Conservation (phyloP, 345 rosid species). For the Viola odorata region DNA sequence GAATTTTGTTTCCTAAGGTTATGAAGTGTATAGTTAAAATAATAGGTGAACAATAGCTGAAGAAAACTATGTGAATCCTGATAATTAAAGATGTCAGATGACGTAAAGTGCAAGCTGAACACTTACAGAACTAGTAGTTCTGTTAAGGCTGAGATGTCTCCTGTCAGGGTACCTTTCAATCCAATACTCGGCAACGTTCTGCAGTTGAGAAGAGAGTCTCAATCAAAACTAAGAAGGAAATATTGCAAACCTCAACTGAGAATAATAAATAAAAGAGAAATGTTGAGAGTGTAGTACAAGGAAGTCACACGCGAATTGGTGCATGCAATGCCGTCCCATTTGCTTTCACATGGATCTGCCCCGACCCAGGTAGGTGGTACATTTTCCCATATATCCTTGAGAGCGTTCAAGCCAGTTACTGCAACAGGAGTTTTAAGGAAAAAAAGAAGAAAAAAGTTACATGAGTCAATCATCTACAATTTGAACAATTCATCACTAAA, state of each 20-base stretch:
- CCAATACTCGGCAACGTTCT: conserved; percentile 56
- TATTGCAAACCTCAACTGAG: neutral
- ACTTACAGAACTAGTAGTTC: conserved; percentile 66
- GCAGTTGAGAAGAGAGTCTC: conserved; percentile 18
- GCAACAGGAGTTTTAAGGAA: conserved; percentile 13
- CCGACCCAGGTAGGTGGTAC: conserved; percentile 59
- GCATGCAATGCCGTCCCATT: conserved; percentile 72
- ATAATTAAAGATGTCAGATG: neutral
- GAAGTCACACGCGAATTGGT: conserved; percentile 37
- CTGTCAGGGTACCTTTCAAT: conserved; percentile 48
- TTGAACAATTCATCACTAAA: too few relatives aligned
- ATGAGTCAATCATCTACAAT: too few relatives aligned
- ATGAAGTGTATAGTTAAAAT: too few relatives aligned
- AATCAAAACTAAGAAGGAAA: neutral
- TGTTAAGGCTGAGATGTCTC: conserved; percentile 47
- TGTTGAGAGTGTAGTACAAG: conserved; percentile 37
- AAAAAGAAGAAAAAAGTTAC: neutral
- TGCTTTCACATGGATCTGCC: conserved; percentile 62
- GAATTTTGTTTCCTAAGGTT: neutral
- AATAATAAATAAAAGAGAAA: neutral
- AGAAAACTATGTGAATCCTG: neutral
- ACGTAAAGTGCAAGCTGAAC: conserved; percentile 6
- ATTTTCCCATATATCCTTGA: conserved; percentile 40
- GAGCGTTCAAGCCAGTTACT: conserved; percentile 38
- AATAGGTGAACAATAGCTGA: neutral